Evolutionary conservation across 2,329 filamentous ascomycete species (phyloP), one percentile per base, ranked within the genome.

Genomic region (Ophiostoma angusticollis): DNA sequence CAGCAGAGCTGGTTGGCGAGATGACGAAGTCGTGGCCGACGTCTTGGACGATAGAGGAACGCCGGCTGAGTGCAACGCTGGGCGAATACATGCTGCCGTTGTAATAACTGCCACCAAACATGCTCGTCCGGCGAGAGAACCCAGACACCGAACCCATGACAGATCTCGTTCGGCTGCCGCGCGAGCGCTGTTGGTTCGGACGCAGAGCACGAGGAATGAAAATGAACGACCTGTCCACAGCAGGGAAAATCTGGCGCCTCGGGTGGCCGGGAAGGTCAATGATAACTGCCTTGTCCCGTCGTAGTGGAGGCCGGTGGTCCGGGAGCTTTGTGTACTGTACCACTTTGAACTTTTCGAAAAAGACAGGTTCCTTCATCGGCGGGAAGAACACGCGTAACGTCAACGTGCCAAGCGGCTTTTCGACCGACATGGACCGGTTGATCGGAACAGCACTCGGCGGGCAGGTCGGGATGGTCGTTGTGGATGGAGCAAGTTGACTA

Each of bases 161-260:
- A 42, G 84, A 81, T 42, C 79, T 72, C 27, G 84, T 78, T 27
- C 84, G 80, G 53, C 84, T 80, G 44, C 80, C 82, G 40, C 82
- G 71, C 37, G 79, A 74, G 22, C 78, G 74, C 63, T 93, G 84
- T 35, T 93, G 86, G 56, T 94, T 95, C 12, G 91, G 91, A 49
- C 91, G 77, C 64, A 95, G 72, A 9, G 89, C 89, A 49, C 91
- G 74, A 11, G 91, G 91, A 44, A 98, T 98, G 61, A 98, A 98
- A 52, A 95, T 93, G 58, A 98, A 98, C 0, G 91, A 96, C 47
- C 91, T 72, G 52, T 95, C 87, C 33, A 74, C 69, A 2, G 86
- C 82, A 6, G 91, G 91, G 60, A 91, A 94, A 44, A 95, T 87
- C 58, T 95, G 95, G 46, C 83, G 77, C 25, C 85, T 83, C 11